Percentiles rank a stretch among this genome's conserved stretches.
phyloP scores from a whole-genome alignment of 106 monocot genomes.

The Dendrobium chrysotoxum region DNA sequence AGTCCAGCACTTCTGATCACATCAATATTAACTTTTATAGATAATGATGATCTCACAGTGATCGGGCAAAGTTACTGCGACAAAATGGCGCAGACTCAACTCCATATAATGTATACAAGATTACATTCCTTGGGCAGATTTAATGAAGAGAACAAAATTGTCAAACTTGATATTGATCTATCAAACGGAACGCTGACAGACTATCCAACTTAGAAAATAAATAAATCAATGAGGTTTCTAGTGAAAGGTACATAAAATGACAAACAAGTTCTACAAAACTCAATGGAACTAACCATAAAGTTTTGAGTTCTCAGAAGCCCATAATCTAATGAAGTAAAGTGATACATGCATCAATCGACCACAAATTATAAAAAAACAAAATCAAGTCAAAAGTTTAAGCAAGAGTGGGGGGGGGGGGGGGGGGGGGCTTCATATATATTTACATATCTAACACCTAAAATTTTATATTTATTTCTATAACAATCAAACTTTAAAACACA shows the following conservation, averaged over 20 bases:
- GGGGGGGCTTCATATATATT: no score
- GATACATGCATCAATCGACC: neutral
- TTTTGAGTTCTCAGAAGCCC: no score
- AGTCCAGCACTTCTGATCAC: no score
- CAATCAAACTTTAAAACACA: no score
- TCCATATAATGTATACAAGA: neutral
- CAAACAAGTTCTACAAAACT: neutral
- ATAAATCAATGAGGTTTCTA: neutral
- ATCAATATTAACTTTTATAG: no score
- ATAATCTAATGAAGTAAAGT: neutral
- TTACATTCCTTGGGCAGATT: neutral
- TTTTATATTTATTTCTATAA: no score
- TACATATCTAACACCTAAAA: no score
- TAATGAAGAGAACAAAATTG: neutral
- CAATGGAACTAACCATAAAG: neutral
- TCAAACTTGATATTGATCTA: neutral
- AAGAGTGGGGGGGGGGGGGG: neutral
- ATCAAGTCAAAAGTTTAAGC: neutral
- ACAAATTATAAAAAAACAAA: neutral
- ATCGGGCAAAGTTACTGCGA: no score
- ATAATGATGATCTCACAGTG: no score
- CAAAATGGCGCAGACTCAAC: no score
- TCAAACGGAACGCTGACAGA: neutral
- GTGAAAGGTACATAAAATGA: neutral
- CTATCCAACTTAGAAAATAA: neutral